Evolutionary conservation across 495 filamentous ascomycete species (phyloP).

Genomic region (Tuber brumale): DNA sequence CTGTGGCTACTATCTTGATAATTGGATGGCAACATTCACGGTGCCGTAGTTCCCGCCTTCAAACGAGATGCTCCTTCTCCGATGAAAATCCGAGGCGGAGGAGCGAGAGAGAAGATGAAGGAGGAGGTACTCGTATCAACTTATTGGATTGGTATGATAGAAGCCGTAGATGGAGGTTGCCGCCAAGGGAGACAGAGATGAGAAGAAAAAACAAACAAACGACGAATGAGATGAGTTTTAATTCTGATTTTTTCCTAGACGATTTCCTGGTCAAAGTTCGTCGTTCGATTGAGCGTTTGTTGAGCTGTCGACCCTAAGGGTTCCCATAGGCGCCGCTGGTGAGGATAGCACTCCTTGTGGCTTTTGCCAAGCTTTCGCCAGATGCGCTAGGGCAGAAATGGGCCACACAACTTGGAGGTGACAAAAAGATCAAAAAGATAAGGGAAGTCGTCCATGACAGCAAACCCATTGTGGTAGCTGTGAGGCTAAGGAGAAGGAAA

Average conservation of each 20-base stretch:
- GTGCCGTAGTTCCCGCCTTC: not conserved
- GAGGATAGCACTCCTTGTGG: not conserved
- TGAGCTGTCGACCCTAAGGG: not conserved
- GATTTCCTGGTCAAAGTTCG: not conserved
- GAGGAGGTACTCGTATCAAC: constrained; percentile 9
- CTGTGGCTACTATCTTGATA: constrained; percentile 9
- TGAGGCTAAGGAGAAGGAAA: too few relatives aligned
- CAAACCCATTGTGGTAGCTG: too few relatives aligned
- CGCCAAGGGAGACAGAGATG: not conserved
- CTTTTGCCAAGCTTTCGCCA: not conserved
- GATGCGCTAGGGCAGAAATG: too few relatives aligned
- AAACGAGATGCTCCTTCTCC: not conserved
- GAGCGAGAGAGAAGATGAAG: not conserved
- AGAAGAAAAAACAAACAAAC: not conserved
- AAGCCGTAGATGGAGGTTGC: constrained; percentile 2
- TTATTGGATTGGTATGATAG: not conserved
- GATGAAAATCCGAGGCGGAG: not conserved
- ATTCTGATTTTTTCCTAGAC: not conserved
- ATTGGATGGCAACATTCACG: constrained; percentile 11
- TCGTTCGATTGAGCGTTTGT: not conserved
- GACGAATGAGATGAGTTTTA: not conserved
- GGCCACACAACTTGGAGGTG: too few relatives aligned
- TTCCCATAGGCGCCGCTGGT: not conserved
- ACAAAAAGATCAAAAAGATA: too few relatives aligned
- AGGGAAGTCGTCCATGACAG: too few relatives aligned